Percentiles rank a stretch among this genome's conserved stretches.
phyloP scores from a whole-genome alignment of 2,329 filamentous ascomycete species.

The Pleoardoris graminearum region DNA sequence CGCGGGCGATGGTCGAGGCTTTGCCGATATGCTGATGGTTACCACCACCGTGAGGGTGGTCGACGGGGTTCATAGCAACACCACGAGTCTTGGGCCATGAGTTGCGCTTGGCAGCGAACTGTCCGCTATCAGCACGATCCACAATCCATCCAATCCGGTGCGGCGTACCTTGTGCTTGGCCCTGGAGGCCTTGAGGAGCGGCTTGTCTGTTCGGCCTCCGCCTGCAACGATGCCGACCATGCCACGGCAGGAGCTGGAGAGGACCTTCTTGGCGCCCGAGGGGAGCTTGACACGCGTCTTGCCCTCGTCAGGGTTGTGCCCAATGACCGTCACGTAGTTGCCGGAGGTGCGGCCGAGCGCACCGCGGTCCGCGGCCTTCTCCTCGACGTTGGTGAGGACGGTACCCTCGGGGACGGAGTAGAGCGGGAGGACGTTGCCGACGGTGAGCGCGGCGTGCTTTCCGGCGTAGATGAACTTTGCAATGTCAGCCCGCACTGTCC shows the following conservation, averaged over 20 bases:
- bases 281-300: conserved; percentile 99
- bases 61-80: conserved; percentile 99
- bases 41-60: conserved; percentile 81
- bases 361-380: conserved; percentile 97
- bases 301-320: conserved; percentile 67
- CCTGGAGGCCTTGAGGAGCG: conserved; percentile 97
- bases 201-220: conserved; percentile 99
- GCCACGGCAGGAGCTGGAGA: conserved; percentile 87
- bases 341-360: conserved; percentile 94
- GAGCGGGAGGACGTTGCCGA: conserved; percentile 97
- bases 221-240: conserved; percentile 99
- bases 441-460: conserved; percentile 95
- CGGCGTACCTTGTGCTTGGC: conserved; percentile 83
- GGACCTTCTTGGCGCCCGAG: conserved; percentile 98
- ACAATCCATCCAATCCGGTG: neutral
- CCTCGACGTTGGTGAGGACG: conserved; percentile 98
- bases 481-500: conserved; percentile 22
- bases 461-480: conserved; percentile 92
- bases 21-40: conserved; percentile 99
- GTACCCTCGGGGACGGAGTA: conserved; percentile 97
- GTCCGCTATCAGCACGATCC: conserved; percentile 2
- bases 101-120: conserved; percentile 99
- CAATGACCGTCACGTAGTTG: conserved; percentile 86
- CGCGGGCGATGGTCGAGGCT: conserved; percentile 98
- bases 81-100: conserved; percentile 99